Evolutionary conservation across 306 rosid genomes (phyloP), one percentile per base, ranked within the genome.

Genomic region (Cucurbita argyrosperma): DNA sequence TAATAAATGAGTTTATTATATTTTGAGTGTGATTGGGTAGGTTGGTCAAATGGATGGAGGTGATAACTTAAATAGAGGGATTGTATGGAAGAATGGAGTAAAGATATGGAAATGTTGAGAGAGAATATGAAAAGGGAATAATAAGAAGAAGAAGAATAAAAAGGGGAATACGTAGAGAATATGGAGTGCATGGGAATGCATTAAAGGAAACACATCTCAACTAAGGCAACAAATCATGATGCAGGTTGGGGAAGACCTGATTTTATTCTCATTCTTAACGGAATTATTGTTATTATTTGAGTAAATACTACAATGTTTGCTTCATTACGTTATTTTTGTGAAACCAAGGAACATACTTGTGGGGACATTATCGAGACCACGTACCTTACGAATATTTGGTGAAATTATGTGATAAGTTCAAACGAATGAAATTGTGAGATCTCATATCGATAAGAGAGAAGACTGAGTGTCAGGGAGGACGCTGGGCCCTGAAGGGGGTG

Each of bases 181-280:
- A 67, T 67, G 57, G 53, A 49, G 58, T 69, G 74, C 74, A 69
- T 69, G 74, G 74, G 76, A 16, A 71, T 51, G 62, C 46, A 70
- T 19, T 35, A 15, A 30, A 15, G 62, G 62, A 52, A 71, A 52
- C 43, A 59, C 79, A 77, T 83, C 74, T 87, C 81, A 89, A 90
- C 87, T 78, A 84, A 76, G 96, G 96, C 85, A 92, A 87, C 53
- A 92, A 87, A 90, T 90, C 90, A 90, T 82, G 86, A 85, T 85
- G 84, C 83, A 60, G 7, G 18, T 15, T 57, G 16, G 7, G 63
- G 11, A 47, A 47, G 4, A 51, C 15, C 9, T 52, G 42, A 69
- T 14, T 76, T 71, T 81, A 6, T 67, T 21, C 39, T 7, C 79
- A 69, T 69, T 69, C 74, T 21, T 47, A 69, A 49, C 58, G 43